phyloP scores from a whole-genome alignment of 1,284 basidiomycete species.

The Schizophyllum amplum region DNA sequence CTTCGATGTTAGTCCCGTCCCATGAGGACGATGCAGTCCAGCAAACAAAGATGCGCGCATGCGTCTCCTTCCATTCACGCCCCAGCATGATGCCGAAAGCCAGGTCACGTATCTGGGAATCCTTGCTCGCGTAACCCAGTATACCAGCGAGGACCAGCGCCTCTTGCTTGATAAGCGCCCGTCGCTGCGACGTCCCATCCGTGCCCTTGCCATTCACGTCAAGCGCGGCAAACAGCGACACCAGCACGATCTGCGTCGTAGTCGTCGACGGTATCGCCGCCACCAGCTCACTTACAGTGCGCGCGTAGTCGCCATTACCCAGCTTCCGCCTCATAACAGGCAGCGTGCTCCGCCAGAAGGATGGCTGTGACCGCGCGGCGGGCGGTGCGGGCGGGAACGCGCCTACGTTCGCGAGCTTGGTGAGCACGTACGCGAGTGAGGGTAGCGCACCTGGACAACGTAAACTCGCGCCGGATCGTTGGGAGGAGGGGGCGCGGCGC shows the following conservation, averaged over 20 bases:
- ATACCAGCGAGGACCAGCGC: conserved; percentile 38
- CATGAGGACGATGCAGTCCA: conserved; percentile 39
- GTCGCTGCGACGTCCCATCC: conserved; percentile 24
- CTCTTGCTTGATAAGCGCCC: conserved; percentile 42
- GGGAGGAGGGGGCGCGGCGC: conserved; percentile 1
- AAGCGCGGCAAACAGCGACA: conserved; percentile 48
- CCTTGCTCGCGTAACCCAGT: conserved; percentile 38
- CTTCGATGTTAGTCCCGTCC: conserved; percentile 29
- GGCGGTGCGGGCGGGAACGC: conserved; percentile 46
- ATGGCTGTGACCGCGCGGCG: conserved; percentile 46
- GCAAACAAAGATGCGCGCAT: conserved; percentile 56
- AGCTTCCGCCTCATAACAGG: conserved; percentile 34
- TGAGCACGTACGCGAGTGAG: conserved; percentile 45
- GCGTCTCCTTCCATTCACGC: conserved; percentile 48
- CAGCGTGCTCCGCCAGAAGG: conserved; percentile 50
- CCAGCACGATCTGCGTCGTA: conserved; percentile 46
- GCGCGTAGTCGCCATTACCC: conserved; percentile 29
- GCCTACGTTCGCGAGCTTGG: conserved; percentile 59
- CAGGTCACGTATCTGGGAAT: conserved; percentile 44
- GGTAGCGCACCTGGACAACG: conserved; percentile 22
- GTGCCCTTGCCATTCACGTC: conserved; percentile 21
- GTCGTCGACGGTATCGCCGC: conserved; percentile 41
- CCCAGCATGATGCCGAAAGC: conserved; percentile 41
- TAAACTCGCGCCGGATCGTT: neutral
- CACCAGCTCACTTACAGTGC: conserved; percentile 43